Evolutionary conservation across 331 rosid species (phyloP), one percentile per base, ranked within the genome.

Genomic region (Spiraea crenata): DNA sequence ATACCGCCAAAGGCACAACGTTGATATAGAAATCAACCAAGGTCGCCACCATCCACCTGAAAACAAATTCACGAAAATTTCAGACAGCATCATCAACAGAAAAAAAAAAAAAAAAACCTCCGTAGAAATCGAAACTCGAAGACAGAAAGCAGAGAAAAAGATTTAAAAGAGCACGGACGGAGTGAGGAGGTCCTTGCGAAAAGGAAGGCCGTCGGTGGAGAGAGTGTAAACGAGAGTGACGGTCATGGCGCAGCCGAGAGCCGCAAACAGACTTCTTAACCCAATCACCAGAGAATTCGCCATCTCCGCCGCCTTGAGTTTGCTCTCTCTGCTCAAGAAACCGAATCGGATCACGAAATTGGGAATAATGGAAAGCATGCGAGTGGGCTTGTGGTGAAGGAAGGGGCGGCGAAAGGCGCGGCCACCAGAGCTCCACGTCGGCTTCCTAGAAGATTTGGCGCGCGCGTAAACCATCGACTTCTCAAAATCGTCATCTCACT

Each of bases 21-120:
- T 90, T 87, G 82, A 93, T 81, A 59, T 84, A 93, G 81, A 93
- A 90, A 81, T 93, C 98, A 79, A 93, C 45, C 87, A 87, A 78
- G 73, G 90, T 77, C 45, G 96, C 90, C 3, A 0, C 73, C 93
- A 93, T 84, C 93, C 96, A 88, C 80, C 98, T 93, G 90, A 81
- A 82, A 67, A 76, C 79, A 69, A 14, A 11, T 35, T 17, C 25
- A 25, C 1, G 31, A 25, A 25, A 25, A 25, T 25, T 25, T 25
- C 31, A 25, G 31, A 2, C 71, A n/a, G 14, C 52, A 56, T 39
- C 20, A 9, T 49, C 51, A 8, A 7, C 47, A 55, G 7, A 31
- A 0, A 20, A 16, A 34, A 20, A 70, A 9, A 31, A 4, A 5
- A 31, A 4, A 57, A 57, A 7, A 57, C 40, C 0, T 48, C 17